Base-by-base conservation (phyloP, 371 early-diverging fungal genomes). In the Mortierella sp. region DNA sequence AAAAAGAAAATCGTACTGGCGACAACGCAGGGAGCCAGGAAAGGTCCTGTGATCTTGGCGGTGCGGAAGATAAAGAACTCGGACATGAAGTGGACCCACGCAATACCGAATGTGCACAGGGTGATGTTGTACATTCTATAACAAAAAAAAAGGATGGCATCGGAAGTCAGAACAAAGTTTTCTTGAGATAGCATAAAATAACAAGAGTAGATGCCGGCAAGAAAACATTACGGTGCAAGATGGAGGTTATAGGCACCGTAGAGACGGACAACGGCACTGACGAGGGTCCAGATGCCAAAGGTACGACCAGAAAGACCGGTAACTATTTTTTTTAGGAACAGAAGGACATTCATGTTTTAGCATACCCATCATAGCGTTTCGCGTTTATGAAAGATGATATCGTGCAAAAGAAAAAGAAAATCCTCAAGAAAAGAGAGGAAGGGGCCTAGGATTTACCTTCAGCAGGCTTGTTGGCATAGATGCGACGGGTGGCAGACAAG, bases 231-330 rank as follows among this genome's bases (percentile, higher is more conserved):
- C 91, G 83, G 84, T 57, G 82, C 80, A 65, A 92, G 83, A 59
- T 86, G 79, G 50, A 93, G 83, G 76, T 93, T 86, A 76, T 89
- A 93, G 14, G 93, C 92, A 43, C 87, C 85, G 76, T 92, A 92
- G 57, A 93, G 80, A 53, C 95, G 90, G 47, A 95, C 82, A 59
- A 91, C 84, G 42, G 87, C 89, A 8, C 89, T 87, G 43, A 89
- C 83, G 78, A 91, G 80, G 12, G 94, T 93, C 94, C 94, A 95
- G 27, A 87, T 83, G 9, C 91, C 94, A 84, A 93, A 92, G 60
- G 92, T 80, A 21, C 94, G 88, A 19, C 89, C 82, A 41, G 89
- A 84, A 59, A 94, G 79, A 28, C 85, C 81, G 6, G 92, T 91
- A 3, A 91, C 93, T 92, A n/a, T n/a, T n/a, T n/a, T n/a, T n/a